Percentiles rank a stretch among this genome's conserved stretches.
These are phyloP conservation scores for Vigna mungo DNA, from an alignment of 306 rosid species.

Conservation along the genomic window DNA sequence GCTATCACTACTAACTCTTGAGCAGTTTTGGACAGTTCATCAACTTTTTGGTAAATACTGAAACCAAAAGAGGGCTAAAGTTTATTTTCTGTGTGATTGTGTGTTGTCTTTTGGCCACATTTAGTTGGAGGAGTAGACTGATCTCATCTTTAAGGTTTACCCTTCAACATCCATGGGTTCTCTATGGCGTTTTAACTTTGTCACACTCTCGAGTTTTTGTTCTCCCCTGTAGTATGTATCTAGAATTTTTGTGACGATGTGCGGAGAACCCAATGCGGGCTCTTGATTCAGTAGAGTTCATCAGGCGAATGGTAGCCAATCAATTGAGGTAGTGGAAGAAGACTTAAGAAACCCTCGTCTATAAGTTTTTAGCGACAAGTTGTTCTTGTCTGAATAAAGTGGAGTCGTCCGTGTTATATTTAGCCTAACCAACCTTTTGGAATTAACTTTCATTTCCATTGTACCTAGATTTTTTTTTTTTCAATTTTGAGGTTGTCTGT, in stretches of 20 bases:
- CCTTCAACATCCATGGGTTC: conserved; percentile 6
- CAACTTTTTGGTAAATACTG: neutral
- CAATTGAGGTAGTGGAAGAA: conserved; percentile 4
- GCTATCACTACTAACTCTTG: neutral
- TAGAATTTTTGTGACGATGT: conserved; percentile 1
- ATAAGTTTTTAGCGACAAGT: neutral
- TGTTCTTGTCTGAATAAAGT: neutral
- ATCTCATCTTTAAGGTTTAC: conserved; percentile 12
- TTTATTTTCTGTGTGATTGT: conserved; percentile 3
- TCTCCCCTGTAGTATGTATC: neutral
- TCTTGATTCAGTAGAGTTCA: neutral
- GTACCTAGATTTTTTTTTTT: neutral
- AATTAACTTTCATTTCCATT: neutral
- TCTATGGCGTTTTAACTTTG: neutral
- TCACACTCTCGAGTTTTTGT: neutral
- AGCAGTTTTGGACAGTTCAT: neutral
- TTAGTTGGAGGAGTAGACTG: neutral
- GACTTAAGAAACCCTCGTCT: neutral
- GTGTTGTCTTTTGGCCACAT: neutral
- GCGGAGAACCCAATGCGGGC: neutral
- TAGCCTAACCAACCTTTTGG: neutral
- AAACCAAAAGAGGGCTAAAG: neutral
- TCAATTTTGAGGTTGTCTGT: neutral
- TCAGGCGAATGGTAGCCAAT: neutral
- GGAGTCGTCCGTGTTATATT: neutral